Conservation (phyloP, 805 yeast species). For the Huiozyma sinensis region DNA sequence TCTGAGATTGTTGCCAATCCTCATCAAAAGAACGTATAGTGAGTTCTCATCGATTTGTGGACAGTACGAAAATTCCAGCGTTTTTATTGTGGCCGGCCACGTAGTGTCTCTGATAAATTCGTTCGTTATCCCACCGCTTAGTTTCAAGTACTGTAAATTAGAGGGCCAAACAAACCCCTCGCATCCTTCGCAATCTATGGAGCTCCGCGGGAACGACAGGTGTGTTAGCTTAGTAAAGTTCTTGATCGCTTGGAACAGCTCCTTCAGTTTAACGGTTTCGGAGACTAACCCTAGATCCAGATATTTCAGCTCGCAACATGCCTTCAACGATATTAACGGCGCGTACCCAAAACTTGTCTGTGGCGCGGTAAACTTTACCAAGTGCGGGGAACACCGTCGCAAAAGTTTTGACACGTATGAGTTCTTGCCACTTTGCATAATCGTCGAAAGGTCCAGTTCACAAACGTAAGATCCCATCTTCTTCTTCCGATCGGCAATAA, state of each 20-base stretch:
- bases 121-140: constrained; percentile 85
- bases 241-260: constrained; percentile 64
- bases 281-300: constrained; percentile 80
- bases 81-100: constrained; percentile 65
- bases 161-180: constrained; percentile 60
- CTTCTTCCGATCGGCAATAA: constrained; percentile 38
- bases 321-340: constrained; percentile 70
- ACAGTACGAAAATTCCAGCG: constrained; percentile 77
- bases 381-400: constrained; percentile 57
- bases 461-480: constrained; percentile 49
- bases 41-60: constrained; percentile 63
- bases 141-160: constrained; percentile 53
- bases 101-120: constrained; percentile 57
- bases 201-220: constrained; percentile 80
- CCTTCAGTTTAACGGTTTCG: constrained; percentile 77
- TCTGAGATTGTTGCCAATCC: constrained; percentile 55
- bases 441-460: constrained; percentile 61
- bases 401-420: constrained; percentile 77
- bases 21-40: constrained; percentile 46
- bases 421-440: constrained; percentile 85
- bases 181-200: constrained; percentile 55
- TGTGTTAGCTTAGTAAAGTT: constrained; percentile 54
- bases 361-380: constrained; percentile 74
- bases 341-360: constrained; percentile 91
- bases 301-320: constrained; percentile 52